Percentiles rank a stretch among this genome's conserved stretches.
Evolutionary conservation across 306 rosid species (phyloP).

Genomic region (Trifolium pratense): DNA sequence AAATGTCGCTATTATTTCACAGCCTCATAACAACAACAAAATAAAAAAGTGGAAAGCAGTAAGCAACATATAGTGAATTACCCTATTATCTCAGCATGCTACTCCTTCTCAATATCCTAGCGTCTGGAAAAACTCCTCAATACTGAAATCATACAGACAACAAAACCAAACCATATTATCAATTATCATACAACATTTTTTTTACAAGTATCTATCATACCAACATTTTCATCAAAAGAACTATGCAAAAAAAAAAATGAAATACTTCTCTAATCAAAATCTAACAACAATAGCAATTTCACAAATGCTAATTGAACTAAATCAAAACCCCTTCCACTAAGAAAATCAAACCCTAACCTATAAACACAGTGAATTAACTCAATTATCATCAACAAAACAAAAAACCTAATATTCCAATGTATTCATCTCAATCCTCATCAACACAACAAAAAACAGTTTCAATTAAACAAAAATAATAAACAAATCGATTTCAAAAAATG

Average conservation of each 20-base stretch:
- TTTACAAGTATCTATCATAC: not conserved
- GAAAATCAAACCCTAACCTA: constrained; percentile 55
- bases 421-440: not conserved
- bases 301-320: constrained; percentile 30
- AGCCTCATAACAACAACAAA: not conserved
- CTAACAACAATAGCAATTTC: constrained; percentile 18
- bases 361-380: constrained; percentile 44
- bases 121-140: constrained; percentile 53
- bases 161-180: constrained; percentile 53
- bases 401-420: constrained; percentile 9
- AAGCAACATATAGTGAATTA: constrained; percentile 38
- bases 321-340: too few species aligned
- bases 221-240: constrained; percentile 28
- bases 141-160: constrained; percentile 59
- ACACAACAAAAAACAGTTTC: constrained; percentile 1
- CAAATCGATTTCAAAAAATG: constrained; percentile 3
- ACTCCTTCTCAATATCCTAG: constrained; percentile 43
- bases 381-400: constrained; percentile 29
- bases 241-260: not conserved
- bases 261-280: constrained; percentile 22
- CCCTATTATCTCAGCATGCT: constrained; percentile 62
- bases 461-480: not conserved
- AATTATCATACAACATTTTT: constrained; percentile 35
- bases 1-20: not conserved
- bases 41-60: not conserved